Percentiles rank a stretch among this genome's conserved stretches.
Conservation (phyloP, 306 rosid species). For the Quercus cerris region DNA sequence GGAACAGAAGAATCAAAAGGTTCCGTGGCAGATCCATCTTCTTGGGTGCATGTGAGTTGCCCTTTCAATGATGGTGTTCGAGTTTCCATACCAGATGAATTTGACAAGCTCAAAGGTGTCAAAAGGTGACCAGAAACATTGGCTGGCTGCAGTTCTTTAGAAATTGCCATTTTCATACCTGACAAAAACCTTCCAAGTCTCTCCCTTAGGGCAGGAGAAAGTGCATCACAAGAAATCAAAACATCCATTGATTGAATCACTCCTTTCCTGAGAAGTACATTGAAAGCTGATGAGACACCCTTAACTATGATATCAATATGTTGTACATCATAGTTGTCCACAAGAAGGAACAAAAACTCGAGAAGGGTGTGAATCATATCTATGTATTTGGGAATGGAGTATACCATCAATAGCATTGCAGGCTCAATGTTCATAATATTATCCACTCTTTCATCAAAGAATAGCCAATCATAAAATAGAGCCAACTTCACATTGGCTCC, state of each 20-base stretch:
- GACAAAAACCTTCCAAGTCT: slow-evolving; percentile 12
- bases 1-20: slow-evolving; percentile 13
- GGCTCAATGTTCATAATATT: slow-evolving; percentile 87
- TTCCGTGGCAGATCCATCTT: not conserved
- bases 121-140: not conserved
- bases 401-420: slow-evolving; percentile 67
- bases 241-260: slow-evolving; percentile 58
- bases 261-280: slow-evolving; percentile 40
- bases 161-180: not conserved
- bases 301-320: slow-evolving; percentile 39
- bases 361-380: slow-evolving; percentile 60
- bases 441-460: slow-evolving; percentile 57
- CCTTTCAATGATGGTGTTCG: slow-evolving; percentile 1
- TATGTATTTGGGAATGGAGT: slow-evolving; percentile 56
- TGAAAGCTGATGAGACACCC: slow-evolving; percentile 63
- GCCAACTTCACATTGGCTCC: slow-evolving; percentile 63
- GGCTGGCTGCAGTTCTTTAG: not conserved
- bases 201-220: slow-evolving; percentile 33
- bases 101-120: not conserved
- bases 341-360: slow-evolving; percentile 64
- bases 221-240: slow-evolving; percentile 46
- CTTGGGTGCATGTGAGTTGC: not conserved
- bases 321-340: slow-evolving; percentile 66
- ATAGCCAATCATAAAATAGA: slow-evolving; percentile 89
- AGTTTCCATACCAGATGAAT: not conserved